Evolutionary conservation across 352 stramenopile genomes (phyloP), one percentile per base, ranked within the genome.

Genomic region (Phytophthora foliorum): DNA sequence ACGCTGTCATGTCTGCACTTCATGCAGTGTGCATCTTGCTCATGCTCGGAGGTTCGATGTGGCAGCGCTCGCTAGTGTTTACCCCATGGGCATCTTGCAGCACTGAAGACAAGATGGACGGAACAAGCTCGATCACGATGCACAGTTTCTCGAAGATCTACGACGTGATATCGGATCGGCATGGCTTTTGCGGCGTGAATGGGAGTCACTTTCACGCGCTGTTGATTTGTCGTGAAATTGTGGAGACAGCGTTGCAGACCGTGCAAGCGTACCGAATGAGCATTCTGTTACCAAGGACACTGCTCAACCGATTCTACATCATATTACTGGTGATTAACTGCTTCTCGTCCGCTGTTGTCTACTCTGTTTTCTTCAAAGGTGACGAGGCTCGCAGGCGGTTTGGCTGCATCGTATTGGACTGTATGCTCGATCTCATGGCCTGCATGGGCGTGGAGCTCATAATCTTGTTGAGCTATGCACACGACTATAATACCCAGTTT

Each of bases 181-280:
- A 29, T 10, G 62, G 57, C 10, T 11, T 80, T 4, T 74, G 51
- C 9, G 63, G 63, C 14, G 58, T 75, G 16, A 69, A 69, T 27
- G 42, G 62, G 2, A 25, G 16, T 7, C 57, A 75, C n/a, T 77
- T 80, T 14, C 62, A 80, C n/a, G 34, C 13, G 14, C 32, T 74
- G 17, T 34, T 72, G 3, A 50, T 68, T 11, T 1, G 19, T 11
- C 70, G 70, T 3, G 65, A 75, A 46, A 11, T 75, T 14, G 16
- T 65, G n/a, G 70, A 78, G 19, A 72, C 70, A 0, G 52, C 46
- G 1, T 17, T 78, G 19, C 70, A 78, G 31, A 55, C 50, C 17
- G 4, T 66, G 6, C 69, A 77, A 54, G 65, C 69, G 2, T 74
- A 77, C 21, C 42, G 56, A 3, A 77, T 74, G 69, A 77, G 69